phyloP scores from a whole-genome alignment of 108 stramenopile genomes.

The Aurantiochytrium sp. region DNA sequence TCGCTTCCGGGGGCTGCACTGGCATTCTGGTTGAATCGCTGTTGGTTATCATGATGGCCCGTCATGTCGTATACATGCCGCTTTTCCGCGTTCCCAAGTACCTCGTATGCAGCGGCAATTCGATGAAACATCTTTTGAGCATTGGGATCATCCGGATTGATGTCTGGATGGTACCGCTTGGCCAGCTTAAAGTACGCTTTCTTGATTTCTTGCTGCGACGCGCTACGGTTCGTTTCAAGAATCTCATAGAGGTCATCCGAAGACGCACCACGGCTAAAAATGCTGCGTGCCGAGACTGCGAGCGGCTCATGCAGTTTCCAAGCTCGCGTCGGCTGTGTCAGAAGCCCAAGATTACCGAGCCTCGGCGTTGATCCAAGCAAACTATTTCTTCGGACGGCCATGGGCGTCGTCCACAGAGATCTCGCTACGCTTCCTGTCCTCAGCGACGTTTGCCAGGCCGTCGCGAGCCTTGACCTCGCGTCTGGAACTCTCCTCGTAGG shows the following conservation, averaged over 20 bases:
- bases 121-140: slow-evolving; percentile 16
- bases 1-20: background rate
- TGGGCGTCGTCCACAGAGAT: too few relatives aligned
- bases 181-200: slow-evolving; percentile 24
- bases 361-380: too few relatives aligned
- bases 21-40: background rate
- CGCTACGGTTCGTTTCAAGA: background rate
- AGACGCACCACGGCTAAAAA: background rate
- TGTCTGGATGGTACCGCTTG: slow-evolving; percentile 24
- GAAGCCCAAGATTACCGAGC: too few relatives aligned
- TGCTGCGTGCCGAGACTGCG: background rate
- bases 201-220: slow-evolving; percentile 28
- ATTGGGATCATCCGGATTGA: slow-evolving; percentile 20
- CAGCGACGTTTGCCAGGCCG: too few relatives aligned
- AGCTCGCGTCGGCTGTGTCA: background rate
- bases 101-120: slow-evolving; percentile 27
- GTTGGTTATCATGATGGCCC: background rate
- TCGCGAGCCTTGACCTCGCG: too few relatives aligned
- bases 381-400: too few relatives aligned
- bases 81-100: slow-evolving; percentile 11
- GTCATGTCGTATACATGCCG: slow-evolving; percentile 15
- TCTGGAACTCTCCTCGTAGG: too few relatives aligned
- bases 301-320: background rate
- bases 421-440: too few relatives aligned
- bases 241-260: background rate